Conservation (phyloP, 208 protist genomes). For the Leishmania lainsoni region DNA sequence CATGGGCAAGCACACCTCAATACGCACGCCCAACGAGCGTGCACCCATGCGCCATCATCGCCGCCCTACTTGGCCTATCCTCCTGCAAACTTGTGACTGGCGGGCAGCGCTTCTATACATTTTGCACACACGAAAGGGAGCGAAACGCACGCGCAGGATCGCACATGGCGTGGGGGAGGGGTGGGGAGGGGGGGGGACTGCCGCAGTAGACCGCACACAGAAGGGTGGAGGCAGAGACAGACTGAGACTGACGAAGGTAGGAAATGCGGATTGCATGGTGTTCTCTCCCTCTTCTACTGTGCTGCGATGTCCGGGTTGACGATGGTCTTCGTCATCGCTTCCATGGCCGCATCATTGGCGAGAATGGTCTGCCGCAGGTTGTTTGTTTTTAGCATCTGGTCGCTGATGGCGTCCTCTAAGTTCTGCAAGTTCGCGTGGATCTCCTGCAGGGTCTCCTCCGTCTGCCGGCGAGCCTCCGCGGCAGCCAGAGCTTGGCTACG, state of each 20-base stretch:
- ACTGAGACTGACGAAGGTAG: background rate
- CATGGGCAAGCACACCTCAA: constrained; percentile 3
- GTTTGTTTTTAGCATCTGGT: constrained; percentile 89
- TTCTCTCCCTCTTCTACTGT: constrained; percentile 11
- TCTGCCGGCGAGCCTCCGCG: constrained; percentile 77
- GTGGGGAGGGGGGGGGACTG: background rate
- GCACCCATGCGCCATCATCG: background rate
- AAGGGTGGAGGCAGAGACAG: background rate
- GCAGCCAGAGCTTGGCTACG: constrained; percentile 81
- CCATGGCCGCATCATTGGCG: constrained; percentile 80
- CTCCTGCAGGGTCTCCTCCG: constrained; percentile 83
- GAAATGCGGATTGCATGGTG: too few species aligned
- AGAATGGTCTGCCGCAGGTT: constrained; percentile 77
- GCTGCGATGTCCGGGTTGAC: constrained; percentile 68
- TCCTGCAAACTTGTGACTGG: background rate
- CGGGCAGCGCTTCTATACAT: background rate
- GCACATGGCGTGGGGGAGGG: background rate
- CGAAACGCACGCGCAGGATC: background rate
- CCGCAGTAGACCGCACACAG: background rate
- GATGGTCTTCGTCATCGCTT: constrained; percentile 83
- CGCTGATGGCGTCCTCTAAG: constrained; percentile 86
- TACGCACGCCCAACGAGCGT: background rate
- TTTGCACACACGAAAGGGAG: background rate
- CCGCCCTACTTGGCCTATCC: background rate
- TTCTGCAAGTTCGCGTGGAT: constrained; percentile 81